Base-by-base conservation (phyloP, 768 basidiomycete species). In the Asterophora lycoperdoides region DNA sequence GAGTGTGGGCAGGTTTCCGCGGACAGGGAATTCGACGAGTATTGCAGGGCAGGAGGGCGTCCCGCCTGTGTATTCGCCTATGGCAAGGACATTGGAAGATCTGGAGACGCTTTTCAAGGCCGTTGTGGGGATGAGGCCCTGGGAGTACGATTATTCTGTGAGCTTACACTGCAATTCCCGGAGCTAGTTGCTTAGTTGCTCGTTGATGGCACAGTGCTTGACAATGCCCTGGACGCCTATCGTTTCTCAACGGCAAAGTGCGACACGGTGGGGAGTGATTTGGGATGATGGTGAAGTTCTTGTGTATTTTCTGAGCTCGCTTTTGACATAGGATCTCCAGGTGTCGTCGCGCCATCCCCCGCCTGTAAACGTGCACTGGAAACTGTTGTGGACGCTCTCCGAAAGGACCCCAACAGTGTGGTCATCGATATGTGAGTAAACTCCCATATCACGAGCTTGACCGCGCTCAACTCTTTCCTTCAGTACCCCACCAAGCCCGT, bases 31-130 rank as follows among this genome's bases (percentile, higher is more conserved):
- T 44, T 58, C 54, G 28, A 68, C 74, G 37, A 67, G 69, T 50
- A 70, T 78, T 44, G 74, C 75, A 20, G 84, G 83, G 5, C 78
- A 83, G 53, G 84, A 85, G 54, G 80, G 81, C 10, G 64, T 85
- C 28, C 67, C 73, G 0, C 62, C 74, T 0, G 70, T 78, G 14
- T 75, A 75, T 54, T 79, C 78, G 30, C 82, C 84, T 0, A 83
- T 85, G 79, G 74, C 83, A 2, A 68, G 75, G 45, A 80, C 76
- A 0, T 63, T 84, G 38, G 76, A 75, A 37, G 82, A 85, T 60
- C 65, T 86, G 20, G 78, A 79, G 56, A 76, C 77, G 15, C 78
- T 84, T 59, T 86, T 81, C 81, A 74, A 73, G 46, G 76, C 78
- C 3, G 63, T 86, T 1, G 69, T 83, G 46, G 66, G 68, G 41